These are phyloP conservation scores for Trichoderma simmonsii DNA, from an alignment of 2,329 filamentous ascomycete species.

Conservation along the genomic window DNA sequence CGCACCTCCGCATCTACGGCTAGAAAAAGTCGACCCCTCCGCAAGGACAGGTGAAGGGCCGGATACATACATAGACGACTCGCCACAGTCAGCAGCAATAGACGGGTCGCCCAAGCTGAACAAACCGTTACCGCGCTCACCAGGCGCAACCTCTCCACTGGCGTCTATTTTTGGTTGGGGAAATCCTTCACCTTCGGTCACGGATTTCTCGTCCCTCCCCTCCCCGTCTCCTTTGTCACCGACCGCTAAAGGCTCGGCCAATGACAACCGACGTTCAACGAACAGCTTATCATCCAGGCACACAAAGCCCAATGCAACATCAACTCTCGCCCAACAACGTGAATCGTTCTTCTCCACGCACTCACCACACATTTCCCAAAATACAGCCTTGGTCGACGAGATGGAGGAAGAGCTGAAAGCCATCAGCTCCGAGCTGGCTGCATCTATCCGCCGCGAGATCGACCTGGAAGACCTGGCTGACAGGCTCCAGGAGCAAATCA, in stretches of 20 bases:
- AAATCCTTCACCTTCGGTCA: slow-evolving; percentile 43
- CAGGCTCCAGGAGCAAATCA: slow-evolving; percentile 72
- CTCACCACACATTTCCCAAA: slow-evolving; percentile 35
- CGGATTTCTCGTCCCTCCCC: slow-evolving; percentile 52
- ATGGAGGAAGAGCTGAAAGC: slow-evolving; percentile 93
- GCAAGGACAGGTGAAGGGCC: slow-evolving; percentile 27
- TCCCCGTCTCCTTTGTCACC: slow-evolving; percentile 54
- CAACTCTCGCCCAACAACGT: slow-evolving; percentile 47
- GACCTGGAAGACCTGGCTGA: slow-evolving; percentile 94
- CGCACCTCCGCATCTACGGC: slow-evolving; percentile 51
- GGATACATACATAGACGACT: slow-evolving; percentile 26
- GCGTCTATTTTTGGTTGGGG: slow-evolving; percentile 54
- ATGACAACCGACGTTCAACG: slow-evolving; percentile 32
- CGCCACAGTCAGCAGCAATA: slow-evolving; percentile 29
- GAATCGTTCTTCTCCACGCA: slow-evolving; percentile 53
- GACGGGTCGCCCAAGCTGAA: slow-evolving; percentile 42
- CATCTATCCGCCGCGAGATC: slow-evolving; percentile 92
- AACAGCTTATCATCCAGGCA: slow-evolving; percentile 33
- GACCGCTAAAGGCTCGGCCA: slow-evolving; percentile 34
- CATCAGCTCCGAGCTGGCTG: slow-evolving; percentile 87
- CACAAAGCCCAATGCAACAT: slow-evolving; percentile 40
- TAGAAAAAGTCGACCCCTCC: slow-evolving; percentile 42
- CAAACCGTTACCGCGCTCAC: slow-evolving; percentile 55
- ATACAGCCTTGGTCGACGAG: slow-evolving; percentile 65
- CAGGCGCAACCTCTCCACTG: slow-evolving; percentile 46